Conservation (phyloP, 2,329 filamentous ascomycete species). For the Alternaria solani region DNA sequence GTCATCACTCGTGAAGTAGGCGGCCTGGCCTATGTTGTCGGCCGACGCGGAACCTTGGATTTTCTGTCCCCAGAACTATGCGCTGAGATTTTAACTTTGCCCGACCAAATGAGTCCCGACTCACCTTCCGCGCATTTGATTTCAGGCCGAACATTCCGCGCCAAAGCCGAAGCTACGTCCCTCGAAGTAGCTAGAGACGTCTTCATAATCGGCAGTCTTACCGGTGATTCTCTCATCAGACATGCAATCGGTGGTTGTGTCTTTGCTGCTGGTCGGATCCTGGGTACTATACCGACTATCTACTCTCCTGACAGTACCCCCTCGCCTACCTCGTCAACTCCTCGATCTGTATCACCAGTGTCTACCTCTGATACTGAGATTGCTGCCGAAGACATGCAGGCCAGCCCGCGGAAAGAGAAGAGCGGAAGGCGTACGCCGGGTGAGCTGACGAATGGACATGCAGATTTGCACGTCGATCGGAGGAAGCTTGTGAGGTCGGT, state of each 20-base stretch:
- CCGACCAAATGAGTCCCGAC: slow-evolving; percentile 7
- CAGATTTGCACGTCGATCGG: slow-evolving; percentile 51
- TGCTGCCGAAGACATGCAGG: slow-evolving; percentile 5
- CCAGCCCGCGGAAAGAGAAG: slow-evolving; percentile 13
- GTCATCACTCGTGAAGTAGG: slow-evolving; percentile 57
- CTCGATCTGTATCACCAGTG: slow-evolving; percentile 33
- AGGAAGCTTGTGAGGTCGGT: slow-evolving; percentile 40
- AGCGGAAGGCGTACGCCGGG: slow-evolving; percentile 26
- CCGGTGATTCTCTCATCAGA: slow-evolving; percentile 67
- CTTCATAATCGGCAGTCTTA: slow-evolving; percentile 66
- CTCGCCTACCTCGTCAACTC: slow-evolving; percentile 25
- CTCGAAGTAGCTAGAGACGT: slow-evolving; percentile 62
- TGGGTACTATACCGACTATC: slow-evolving; percentile 33
- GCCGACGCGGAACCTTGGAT: slow-evolving; percentile 62
- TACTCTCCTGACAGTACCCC: slow-evolving; percentile 23
- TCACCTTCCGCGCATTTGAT: slow-evolving; percentile 45
- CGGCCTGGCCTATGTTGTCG: slow-evolving; percentile 64
- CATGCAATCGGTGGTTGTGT: slow-evolving; percentile 68
- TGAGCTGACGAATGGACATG: slow-evolving; percentile 47
- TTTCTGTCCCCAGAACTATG: slow-evolving; percentile 60
- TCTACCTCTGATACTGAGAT: slow-evolving; percentile 27
- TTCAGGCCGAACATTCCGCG: slow-evolving; percentile 62
- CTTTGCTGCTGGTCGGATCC: slow-evolving; percentile 63
- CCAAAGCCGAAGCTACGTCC: slow-evolving; percentile 58
- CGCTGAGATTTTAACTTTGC: slow-evolving; percentile 55